Conservation (phyloP, 345 rosid species). For the Kernera saxatilis region DNA sequence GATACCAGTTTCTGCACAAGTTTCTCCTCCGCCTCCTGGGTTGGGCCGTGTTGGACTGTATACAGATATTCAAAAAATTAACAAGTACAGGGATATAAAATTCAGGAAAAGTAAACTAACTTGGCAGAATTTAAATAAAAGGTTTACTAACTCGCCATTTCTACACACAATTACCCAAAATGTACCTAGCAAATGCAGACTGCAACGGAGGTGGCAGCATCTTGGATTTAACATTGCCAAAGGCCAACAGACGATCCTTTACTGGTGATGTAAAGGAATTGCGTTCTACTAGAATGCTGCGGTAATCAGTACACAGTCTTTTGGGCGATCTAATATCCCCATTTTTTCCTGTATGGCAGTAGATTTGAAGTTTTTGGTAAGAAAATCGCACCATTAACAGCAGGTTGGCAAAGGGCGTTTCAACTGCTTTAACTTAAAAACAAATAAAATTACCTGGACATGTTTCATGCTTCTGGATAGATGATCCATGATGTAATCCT, state of each 20-base stretch:
- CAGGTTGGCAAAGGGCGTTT: background rate
- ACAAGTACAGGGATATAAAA: background rate
- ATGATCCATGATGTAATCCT: slow-evolving; percentile 36
- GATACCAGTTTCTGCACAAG: slow-evolving; percentile 95
- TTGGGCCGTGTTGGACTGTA: slow-evolving; percentile 87
- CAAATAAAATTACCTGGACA: slow-evolving; percentile 41
- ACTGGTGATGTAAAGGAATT: slow-evolving; percentile 73
- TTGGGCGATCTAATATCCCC: slow-evolving; percentile 80
- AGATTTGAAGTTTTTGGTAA: background rate
- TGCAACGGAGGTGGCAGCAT: slow-evolving; percentile 64
- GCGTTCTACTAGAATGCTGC: slow-evolving; percentile 88
- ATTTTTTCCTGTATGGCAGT: slow-evolving; percentile 65
- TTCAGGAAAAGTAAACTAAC: background rate
- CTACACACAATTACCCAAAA: background rate
- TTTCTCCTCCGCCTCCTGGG: slow-evolving; percentile 98
- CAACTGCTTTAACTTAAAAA: background rate
- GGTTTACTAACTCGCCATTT: background rate
- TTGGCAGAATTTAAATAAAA: background rate
- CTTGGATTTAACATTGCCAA: slow-evolving; percentile 56
- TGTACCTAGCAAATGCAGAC: slow-evolving; percentile 83
- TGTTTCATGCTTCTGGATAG: slow-evolving; percentile 49
- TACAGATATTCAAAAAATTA: slow-evolving; percentile 4
- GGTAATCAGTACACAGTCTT: slow-evolving; percentile 52
- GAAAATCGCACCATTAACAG: background rate
- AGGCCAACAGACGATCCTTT: slow-evolving; percentile 65